phyloP scores from a whole-genome alignment of 306 rosid species.

The Leucaena leucocephala region DNA sequence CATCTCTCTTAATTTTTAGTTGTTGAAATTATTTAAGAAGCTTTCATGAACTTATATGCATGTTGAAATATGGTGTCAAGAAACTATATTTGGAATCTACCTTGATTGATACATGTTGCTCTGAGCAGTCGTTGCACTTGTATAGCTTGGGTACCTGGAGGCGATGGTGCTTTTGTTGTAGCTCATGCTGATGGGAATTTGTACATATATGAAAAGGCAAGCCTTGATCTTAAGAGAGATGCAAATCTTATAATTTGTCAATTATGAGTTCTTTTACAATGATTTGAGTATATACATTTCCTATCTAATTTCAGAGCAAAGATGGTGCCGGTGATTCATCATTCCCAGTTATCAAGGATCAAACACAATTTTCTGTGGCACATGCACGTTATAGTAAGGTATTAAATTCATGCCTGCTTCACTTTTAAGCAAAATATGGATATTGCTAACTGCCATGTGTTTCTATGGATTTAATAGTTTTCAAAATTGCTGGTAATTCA shows the following conservation, averaged over 20 bases:
- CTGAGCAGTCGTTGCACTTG: conserved; percentile 88
- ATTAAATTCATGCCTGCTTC: conserved; percentile 32
- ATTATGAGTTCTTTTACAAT: conserved; percentile 15
- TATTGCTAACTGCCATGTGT: not conserved
- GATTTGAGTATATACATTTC: conserved; percentile 29
- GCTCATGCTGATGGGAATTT: conserved; percentile 95
- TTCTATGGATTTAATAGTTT: not conserved
- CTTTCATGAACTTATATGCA: conserved; percentile 23
- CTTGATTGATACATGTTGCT: conserved; percentile 46
- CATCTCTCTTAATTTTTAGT: conserved; percentile 15
- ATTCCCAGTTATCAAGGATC: conserved; percentile 87
- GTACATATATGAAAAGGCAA: conserved; percentile 89
- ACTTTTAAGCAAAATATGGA: conserved; percentile 5
- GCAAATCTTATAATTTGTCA: conserved; percentile 26
- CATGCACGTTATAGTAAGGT: conserved; percentile 99
- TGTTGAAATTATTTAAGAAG: conserved; percentile 14
- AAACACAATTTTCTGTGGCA: conserved; percentile 79
- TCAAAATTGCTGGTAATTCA: not conserved
- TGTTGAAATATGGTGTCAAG: conserved; percentile 25
- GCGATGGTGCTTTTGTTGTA: conserved; percentile 88
- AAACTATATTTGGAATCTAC: conserved; percentile 27
- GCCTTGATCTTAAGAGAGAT: conserved; percentile 42
- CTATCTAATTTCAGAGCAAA: conserved; percentile 63
- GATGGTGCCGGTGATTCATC: conserved; percentile 88
- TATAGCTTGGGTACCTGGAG: conserved; percentile 91